Evolutionary conservation across 2,329 filamentous ascomycete genomes (phyloP).

Genomic region (Cladosporium velox): DNA sequence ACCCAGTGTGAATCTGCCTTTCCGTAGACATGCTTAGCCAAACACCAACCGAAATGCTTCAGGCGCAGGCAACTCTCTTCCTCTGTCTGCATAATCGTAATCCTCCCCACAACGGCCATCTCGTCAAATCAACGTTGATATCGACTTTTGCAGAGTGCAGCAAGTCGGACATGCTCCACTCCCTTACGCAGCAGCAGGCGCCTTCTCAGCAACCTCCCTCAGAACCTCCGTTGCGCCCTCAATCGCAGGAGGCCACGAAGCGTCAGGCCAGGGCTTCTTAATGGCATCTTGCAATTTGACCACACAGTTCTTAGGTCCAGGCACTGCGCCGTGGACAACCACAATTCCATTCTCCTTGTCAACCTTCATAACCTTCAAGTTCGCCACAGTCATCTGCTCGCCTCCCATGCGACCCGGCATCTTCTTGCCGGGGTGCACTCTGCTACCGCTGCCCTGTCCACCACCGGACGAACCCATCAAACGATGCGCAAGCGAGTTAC

Average conservation of each 20-base stretch:
- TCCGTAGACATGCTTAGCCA: background rate
- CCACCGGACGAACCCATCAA: constrained; percentile 88
- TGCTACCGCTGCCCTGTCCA: constrained; percentile 86
- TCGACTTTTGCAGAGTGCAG: background rate
- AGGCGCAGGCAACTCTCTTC: background rate
- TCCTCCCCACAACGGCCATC: background rate
- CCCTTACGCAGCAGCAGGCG: constrained; percentile 14
- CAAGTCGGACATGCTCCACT: background rate
- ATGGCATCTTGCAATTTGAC: constrained; percentile 87
- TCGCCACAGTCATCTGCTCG: constrained; percentile 85
- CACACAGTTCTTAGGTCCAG: constrained; percentile 82
- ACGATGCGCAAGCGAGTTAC: constrained; percentile 91
- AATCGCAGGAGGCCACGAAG: constrained; percentile 6
- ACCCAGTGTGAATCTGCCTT: constrained; percentile 3
- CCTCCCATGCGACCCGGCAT: constrained; percentile 97
- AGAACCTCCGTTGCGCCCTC: constrained; percentile 11
- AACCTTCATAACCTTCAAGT: constrained; percentile 83
- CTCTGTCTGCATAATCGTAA: background rate
- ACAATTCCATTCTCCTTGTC: constrained; percentile 85
- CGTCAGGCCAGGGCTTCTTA: constrained; percentile 75
- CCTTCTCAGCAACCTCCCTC: constrained; percentile 19
- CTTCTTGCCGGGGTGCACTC: constrained; percentile 93
- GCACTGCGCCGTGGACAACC: constrained; percentile 82
- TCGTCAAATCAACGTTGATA: background rate
- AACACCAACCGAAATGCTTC: background rate